Evolutionary conservation across 176 grass and related monocot species (phyloP).

Genomic region (Rhynchospora breviuscula): DNA sequence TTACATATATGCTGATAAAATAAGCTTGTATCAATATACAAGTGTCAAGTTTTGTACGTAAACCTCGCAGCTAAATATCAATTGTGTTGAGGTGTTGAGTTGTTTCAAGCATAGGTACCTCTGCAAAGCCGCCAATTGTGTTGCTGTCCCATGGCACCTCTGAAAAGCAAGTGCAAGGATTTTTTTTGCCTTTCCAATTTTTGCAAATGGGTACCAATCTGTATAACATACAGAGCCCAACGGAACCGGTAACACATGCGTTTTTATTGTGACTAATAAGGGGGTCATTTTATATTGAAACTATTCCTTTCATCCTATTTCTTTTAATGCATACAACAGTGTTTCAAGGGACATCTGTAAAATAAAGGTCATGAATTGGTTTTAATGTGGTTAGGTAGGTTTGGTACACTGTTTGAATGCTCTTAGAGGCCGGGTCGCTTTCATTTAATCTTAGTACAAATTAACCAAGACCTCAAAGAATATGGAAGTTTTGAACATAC

Average conservation of each 20-base stretch:
- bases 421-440: conserved; percentile 17
- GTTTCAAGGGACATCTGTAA: neutral
- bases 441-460: conserved; percentile 1
- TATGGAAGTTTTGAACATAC: conserved; percentile 10
- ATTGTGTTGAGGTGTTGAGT: too few relatives aligned
- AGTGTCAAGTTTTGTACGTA: too few relatives aligned
- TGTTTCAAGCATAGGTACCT: too few relatives aligned
- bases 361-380: neutral
- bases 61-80: too few relatives aligned
- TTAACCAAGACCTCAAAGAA: conserved; percentile 1
- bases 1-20: too few relatives aligned
- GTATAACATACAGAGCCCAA: neutral
- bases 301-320: neutral
- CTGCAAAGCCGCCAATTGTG: neutral
- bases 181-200: neutral
- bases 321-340: neutral
- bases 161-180: neutral
- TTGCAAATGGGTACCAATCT: neutral
- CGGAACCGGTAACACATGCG: neutral
- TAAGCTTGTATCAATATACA: too few relatives aligned
- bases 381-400: conserved; percentile 36
- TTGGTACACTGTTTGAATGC: conserved; percentile 25
- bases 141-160: neutral
- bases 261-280: neutral
- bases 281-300: neutral